Conservation (phyloP, 2,329 filamentous ascomycete species). For the Monosporascus sp. region DNA sequence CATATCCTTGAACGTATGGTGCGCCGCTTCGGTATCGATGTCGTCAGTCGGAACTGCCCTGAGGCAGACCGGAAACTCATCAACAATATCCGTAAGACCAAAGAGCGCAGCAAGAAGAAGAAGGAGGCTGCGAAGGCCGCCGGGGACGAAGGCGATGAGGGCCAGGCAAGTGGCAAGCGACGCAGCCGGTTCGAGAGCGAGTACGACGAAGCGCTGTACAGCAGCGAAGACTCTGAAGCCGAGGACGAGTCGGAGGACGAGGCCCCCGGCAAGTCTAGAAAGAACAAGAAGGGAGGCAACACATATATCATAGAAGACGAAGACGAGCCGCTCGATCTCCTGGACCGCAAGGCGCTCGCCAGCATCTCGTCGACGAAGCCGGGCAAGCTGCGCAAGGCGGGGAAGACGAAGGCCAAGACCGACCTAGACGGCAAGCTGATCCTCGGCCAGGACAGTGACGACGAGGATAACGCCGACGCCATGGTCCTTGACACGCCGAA, state of each 20-base stretch:
- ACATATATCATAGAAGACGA: constrained; percentile 92
- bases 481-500: constrained; percentile 56
- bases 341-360: constrained; percentile 82
- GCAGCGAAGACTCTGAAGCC: constrained; percentile 61
- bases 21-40: constrained; percentile 78
- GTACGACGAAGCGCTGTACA: constrained; percentile 94
- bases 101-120: constrained; percentile 85
- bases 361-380: constrained; percentile 92
- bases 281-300: constrained; percentile 55
- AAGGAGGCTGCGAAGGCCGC: constrained; percentile 63
- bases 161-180: constrained; percentile 40
- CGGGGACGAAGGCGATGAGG: constrained; percentile 49
- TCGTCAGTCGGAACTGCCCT: constrained; percentile 74
- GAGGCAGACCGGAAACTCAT: constrained; percentile 86
- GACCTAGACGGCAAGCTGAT: constrained; percentile 79
- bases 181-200: constrained; percentile 78
- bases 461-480: constrained; percentile 42
- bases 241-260: constrained; percentile 61
- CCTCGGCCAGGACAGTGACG: constrained; percentile 54
- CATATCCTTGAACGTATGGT: constrained; percentile 95
- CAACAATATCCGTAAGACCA: constrained; percentile 89
- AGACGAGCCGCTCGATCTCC: constrained; percentile 88
- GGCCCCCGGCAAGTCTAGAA: constrained; percentile 35
- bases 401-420: constrained; percentile 56
- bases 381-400: constrained; percentile 51